A percentile compares a stretch with the other conserved stretches of the same genome.
These are phyloP conservation scores for Globisporangium nodosum DNA, from an alignment of 352 stramenopile species.

Conservation along the genomic window DNA sequence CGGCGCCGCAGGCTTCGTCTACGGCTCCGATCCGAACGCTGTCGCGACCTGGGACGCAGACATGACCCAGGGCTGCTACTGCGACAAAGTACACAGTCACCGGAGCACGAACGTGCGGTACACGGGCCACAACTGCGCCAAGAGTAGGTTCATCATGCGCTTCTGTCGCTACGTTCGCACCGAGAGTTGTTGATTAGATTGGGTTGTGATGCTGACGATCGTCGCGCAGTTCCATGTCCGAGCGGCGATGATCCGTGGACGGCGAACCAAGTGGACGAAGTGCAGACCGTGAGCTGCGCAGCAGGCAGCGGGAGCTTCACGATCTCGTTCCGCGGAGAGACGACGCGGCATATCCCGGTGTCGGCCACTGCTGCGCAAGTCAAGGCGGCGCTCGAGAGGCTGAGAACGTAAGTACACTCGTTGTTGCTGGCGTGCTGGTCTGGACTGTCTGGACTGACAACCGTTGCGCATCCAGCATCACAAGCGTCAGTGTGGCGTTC, in stretches of 20 bases:
- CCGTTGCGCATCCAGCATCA: conserved; percentile 32
- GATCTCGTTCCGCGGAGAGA: conserved; percentile 73
- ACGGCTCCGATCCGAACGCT: conserved; percentile 71
- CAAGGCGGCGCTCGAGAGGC: conserved; percentile 36
- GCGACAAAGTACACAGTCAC: conserved; percentile 69
- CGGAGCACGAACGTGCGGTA: conserved; percentile 45
- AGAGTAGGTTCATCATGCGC: conserved; percentile 22
- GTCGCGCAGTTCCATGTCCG: conserved; percentile 52
- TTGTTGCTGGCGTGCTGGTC: neutral
- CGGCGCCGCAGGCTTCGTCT: conserved; percentile 37
- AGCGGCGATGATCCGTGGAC: conserved; percentile 88
- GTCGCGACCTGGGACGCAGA: conserved; percentile 85
- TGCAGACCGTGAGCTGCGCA: conserved; percentile 67
- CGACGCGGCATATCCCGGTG: conserved; percentile 31
- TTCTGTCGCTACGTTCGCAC: neutral
- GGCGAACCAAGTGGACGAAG: conserved; percentile 57
- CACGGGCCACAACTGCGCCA: conserved; percentile 72
- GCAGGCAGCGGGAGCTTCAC: conserved; percentile 71
- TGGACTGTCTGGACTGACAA: neutral
- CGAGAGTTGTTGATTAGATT: neutral
- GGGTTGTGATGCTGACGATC: neutral
- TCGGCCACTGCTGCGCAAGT: conserved; percentile 22
- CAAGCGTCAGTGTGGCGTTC: conserved; percentile 39
- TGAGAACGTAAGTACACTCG: conserved; percentile 36
- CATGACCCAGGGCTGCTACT: conserved; percentile 82